Conservation (phyloP, 352 stramenopile species). For the Phytophthora macrochlamydospora region DNA sequence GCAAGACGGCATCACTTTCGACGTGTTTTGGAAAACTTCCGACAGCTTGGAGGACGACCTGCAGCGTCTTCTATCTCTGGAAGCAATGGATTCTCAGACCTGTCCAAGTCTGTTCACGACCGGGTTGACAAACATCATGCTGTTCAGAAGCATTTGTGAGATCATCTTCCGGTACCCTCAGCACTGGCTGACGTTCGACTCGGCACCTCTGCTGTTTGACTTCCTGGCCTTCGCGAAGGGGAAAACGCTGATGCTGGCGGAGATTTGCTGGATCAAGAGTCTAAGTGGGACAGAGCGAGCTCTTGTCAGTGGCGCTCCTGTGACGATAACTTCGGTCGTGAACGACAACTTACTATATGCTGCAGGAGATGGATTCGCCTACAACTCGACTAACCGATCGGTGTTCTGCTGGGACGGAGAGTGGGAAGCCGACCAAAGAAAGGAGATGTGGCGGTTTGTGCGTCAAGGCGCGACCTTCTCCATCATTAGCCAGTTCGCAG, state of each 20-base stretch:
- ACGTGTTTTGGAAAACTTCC: too few relatives aligned
- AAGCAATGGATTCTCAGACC: too few relatives aligned
- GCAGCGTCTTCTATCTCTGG: too few relatives aligned
- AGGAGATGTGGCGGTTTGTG: conserved; percentile 23
- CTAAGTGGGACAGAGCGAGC: not conserved
- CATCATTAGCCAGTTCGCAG: conserved; percentile 5
- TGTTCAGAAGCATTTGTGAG: too few relatives aligned
- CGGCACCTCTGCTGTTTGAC: too few relatives aligned
- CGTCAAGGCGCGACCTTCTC: conserved; percentile 10
- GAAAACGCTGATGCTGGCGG: conserved; percentile 9
- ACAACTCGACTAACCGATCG: conserved; percentile 4
- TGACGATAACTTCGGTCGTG: conserved; percentile 4
- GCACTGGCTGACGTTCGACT: too few relatives aligned
- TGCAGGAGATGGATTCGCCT: not conserved
- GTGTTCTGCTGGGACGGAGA: conserved; percentile 13
- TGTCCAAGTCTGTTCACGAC: too few relatives aligned
- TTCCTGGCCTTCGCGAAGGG: not conserved
- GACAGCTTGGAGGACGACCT: too few relatives aligned
- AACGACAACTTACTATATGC: conserved; percentile 5
- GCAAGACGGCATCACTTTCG: too few relatives aligned
- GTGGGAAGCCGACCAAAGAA: conserved; percentile 9
- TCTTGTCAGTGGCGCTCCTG: conserved; percentile 5
- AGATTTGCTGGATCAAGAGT: conserved; percentile 17
- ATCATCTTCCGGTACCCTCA: too few relatives aligned
- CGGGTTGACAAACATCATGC: too few relatives aligned